phyloP scores from a whole-genome alignment of 2,329 filamentous ascomycete species.

The Beauveria asiatica region DNA sequence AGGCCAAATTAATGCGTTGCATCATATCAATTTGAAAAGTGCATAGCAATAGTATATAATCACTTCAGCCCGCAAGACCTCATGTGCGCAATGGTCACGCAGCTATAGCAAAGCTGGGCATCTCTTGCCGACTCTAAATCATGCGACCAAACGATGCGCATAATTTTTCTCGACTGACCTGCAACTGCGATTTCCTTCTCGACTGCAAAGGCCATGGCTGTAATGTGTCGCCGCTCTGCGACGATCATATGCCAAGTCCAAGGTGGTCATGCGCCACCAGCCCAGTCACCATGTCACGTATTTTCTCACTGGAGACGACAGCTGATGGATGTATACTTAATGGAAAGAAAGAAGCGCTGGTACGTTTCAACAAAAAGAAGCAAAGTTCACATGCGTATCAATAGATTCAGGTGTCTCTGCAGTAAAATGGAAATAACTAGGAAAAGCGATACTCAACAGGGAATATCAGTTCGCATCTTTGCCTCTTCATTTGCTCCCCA shows the following conservation, averaged over 20 bases:
- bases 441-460: not conserved
- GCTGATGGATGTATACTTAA: not conserved
- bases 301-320: constrained; percentile 14
- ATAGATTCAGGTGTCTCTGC: constrained; percentile 13
- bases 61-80: not conserved
- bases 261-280: constrained; percentile 5
- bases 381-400: not conserved
- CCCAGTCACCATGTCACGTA: constrained; percentile 4
- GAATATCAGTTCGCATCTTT: constrained; percentile 15
- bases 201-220: not conserved
- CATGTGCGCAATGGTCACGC: constrained; percentile 1
- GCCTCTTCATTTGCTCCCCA: constrained; percentile 21
- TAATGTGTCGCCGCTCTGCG: not conserved
- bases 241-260: not conserved
- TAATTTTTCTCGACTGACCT: not conserved
- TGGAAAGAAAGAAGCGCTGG: too few relatives aligned
- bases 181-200: not conserved
- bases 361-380: not conserved
- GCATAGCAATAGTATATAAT: not conserved
- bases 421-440: constrained; percentile 9
- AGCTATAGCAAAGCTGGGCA: not conserved
- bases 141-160: not conserved
- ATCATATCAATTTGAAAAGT: not conserved
- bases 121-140: not conserved
- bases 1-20: not conserved